These are phyloP conservation scores for Quercus bicolor DNA, from an alignment of 306 rosid species.

Conservation along the genomic window DNA sequence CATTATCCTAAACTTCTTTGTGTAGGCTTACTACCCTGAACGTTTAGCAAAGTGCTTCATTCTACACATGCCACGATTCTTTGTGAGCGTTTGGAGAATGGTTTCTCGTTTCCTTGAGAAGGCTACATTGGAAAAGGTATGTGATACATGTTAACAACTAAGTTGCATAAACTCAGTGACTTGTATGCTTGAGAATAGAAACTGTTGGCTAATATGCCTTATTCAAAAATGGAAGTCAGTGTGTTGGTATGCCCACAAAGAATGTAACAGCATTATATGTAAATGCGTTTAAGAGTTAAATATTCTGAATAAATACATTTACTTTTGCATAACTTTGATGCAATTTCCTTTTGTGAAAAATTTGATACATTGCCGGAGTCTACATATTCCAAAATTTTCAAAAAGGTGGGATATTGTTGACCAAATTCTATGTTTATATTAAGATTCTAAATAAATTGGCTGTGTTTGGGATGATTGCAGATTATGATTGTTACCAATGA, in stretches of 20 bases:
- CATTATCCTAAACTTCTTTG: background rate
- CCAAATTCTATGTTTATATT: background rate
- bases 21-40: conserved; percentile 92
- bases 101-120: conserved; percentile 79
- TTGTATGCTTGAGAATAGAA: background rate
- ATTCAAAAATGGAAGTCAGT: background rate
- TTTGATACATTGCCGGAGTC: background rate
- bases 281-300: background rate
- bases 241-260: background rate
- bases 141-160: background rate
- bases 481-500: conserved; percentile 67
- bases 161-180: background rate
- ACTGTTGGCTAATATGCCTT: background rate
- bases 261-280: background rate
- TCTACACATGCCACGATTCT: conserved; percentile 81
- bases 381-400: background rate
- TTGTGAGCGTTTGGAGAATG: conserved; percentile 84
- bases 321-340: background rate
- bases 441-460: background rate
- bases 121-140: conserved; percentile 79
- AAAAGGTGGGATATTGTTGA: background rate
- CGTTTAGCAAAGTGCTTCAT: conserved; percentile 69
- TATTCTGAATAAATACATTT: background rate
- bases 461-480: conserved; percentile 45
- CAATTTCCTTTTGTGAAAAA: background rate